Conservation (phyloP, 257 asterid genomes). For the Salvia hispanica region DNA sequence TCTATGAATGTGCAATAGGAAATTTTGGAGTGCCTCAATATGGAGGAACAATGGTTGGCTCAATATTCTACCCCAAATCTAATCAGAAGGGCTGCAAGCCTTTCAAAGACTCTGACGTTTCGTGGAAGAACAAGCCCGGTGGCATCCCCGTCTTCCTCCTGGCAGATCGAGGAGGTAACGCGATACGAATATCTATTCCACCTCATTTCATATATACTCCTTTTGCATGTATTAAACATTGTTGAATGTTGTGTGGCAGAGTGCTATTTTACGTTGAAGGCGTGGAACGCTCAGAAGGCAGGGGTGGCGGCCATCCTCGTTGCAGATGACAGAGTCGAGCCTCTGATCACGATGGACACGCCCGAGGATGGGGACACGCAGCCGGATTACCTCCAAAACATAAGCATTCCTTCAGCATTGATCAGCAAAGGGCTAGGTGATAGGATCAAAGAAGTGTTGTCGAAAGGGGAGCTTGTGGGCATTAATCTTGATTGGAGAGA, state of each 20-base stretch:
- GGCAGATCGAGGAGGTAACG: conserved; percentile 56
- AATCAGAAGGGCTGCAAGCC: conserved; percentile 47
- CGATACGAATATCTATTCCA: not conserved
- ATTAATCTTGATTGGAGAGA: conserved; percentile 91
- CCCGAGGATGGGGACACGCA: conserved; percentile 71
- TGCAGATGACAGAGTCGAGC: conserved; percentile 75
- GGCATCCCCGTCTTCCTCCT: conserved; percentile 55
- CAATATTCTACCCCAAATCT: conserved; percentile 50
- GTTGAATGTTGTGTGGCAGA: conserved; percentile 42
- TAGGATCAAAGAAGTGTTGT: conserved; percentile 58
- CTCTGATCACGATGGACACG: conserved; percentile 88
- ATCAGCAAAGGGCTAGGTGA: conserved; percentile 83
- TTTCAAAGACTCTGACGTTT: conserved; percentile 43
- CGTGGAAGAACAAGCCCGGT: conserved; percentile 49
- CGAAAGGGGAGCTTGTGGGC: conserved; percentile 72
- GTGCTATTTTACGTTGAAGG: conserved; percentile 84
- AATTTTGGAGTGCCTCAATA: conserved; percentile 64
- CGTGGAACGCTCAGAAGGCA: conserved; percentile 88
- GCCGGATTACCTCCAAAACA: conserved; percentile 71
- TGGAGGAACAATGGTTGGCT: conserved; percentile 59
- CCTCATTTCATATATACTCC: not conserved
- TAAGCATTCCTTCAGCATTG: conserved; percentile 81
- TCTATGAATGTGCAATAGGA: conserved; percentile 59
- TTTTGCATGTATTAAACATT: no score
- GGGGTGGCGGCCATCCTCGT: conserved; percentile 97